These are phyloP conservation scores for Acephala macrosclerotiorum DNA, from an alignment of 2,329 filamentous ascomycete species.

Conservation along the genomic window DNA sequence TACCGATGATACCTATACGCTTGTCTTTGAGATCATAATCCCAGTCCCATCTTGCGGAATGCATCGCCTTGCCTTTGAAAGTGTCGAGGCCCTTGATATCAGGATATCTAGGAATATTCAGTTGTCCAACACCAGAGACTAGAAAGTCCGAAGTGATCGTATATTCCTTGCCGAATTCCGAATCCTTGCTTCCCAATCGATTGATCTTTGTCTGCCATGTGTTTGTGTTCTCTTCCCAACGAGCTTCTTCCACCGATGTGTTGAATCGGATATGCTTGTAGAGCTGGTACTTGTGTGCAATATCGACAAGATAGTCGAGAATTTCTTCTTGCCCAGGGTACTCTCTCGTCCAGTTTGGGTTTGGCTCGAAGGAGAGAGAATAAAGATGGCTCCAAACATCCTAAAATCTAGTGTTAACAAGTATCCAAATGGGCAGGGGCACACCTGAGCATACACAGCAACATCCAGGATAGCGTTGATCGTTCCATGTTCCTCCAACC, in stretches of 20 bases:
- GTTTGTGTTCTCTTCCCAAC: slow-evolving; percentile 59
- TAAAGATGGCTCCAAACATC: slow-evolving; percentile 61
- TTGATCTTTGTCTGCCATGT: slow-evolving; percentile 59
- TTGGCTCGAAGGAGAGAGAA: slow-evolving; percentile 65
- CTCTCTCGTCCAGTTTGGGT: slow-evolving; percentile 61
- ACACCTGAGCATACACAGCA: slow-evolving; percentile 55
- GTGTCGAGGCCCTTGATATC: slow-evolving; percentile 52
- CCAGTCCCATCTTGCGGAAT: slow-evolving; percentile 68
- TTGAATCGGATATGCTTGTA: slow-evolving; percentile 66
- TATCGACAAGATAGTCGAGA: slow-evolving; percentile 57
- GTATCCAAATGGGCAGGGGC: not conserved
- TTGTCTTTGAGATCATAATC: slow-evolving; percentile 61
- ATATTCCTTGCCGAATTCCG: slow-evolving; percentile 59
- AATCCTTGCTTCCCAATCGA: slow-evolving; percentile 59
- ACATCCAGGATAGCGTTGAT: slow-evolving; percentile 64
- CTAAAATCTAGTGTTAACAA: slow-evolving; percentile 5
- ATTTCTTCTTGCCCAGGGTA: slow-evolving; percentile 69
- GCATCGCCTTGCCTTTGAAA: slow-evolving; percentile 56
- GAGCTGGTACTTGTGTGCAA: slow-evolving; percentile 61
- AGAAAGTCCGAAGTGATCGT: slow-evolving; percentile 62
- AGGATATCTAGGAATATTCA: slow-evolving; percentile 63
- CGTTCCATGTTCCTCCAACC: slow-evolving; percentile 57
- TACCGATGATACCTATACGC: slow-evolving; percentile 65
- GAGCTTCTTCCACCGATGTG: slow-evolving; percentile 57
- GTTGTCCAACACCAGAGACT: slow-evolving; percentile 64